These are phyloP conservation scores for Eucalyptus marginata DNA, from an alignment of 345 rosid genomes.

Conservation along the genomic window DNA sequence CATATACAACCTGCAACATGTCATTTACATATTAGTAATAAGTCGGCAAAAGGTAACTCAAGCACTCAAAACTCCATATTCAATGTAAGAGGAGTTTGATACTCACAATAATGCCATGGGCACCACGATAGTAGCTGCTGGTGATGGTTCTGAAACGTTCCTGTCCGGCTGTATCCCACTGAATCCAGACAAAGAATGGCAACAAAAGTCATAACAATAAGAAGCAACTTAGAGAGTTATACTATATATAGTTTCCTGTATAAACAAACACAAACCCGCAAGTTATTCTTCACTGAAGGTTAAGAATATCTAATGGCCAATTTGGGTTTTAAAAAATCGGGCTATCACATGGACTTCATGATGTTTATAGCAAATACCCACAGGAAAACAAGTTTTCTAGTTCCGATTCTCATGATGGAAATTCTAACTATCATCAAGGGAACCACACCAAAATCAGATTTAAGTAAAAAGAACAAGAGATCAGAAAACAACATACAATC, in stretches of 20 bases:
- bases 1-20: slow-evolving; percentile 48
- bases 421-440: not conserved
- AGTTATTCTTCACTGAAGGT: not conserved
- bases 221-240: not conserved
- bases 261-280: not conserved
- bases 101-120: slow-evolving; percentile 87
- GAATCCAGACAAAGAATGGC: slow-evolving; percentile 1
- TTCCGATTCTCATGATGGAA: not conserved
- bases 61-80: not conserved
- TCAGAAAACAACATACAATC: slow-evolving; percentile 27
- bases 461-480: not conserved
- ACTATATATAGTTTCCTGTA: not conserved
- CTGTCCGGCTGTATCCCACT: slow-evolving; percentile 99
- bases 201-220: not conserved
- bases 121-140: slow-evolving; percentile 96
- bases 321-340: not conserved
- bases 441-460: not conserved
- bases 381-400: not conserved
- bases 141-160: slow-evolving; percentile 94
- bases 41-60: not conserved
- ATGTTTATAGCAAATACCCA: not conserved
- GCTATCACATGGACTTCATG: not conserved
- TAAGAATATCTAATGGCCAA: not conserved
- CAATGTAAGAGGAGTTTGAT: not conserved
- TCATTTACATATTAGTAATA: not conserved